Percentiles rank a stretch among this genome's conserved stretches.
These are phyloP conservation scores for Gomphus bonarii DNA, from an alignment of 1,284 basidiomycete species.

Conservation along the genomic window DNA sequence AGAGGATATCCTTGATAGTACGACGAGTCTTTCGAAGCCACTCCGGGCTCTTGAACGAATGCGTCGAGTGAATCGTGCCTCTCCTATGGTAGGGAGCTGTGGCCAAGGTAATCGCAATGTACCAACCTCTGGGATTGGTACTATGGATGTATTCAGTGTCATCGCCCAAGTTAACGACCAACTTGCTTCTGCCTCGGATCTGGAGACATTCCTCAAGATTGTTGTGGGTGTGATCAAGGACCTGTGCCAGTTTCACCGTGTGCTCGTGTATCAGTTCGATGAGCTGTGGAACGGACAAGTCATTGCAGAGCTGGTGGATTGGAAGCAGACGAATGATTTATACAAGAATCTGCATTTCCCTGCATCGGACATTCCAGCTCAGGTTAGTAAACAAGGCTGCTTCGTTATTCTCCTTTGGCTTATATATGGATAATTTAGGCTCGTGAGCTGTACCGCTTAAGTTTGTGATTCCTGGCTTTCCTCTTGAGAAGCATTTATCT, in stretches of 20 bases:
- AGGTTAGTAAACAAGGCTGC: constrained; percentile 19
- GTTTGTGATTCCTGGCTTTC: constrained; percentile 11
- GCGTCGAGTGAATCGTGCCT: constrained; percentile 33
- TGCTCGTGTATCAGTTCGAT: constrained; percentile 84
- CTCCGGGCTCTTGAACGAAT: constrained; percentile 66
- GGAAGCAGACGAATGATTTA: constrained; percentile 71
- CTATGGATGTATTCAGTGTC: constrained; percentile 76
- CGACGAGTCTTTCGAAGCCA: constrained; percentile 64
- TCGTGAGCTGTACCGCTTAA: constrained; percentile 41
- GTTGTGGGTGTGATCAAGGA: constrained; percentile 78
- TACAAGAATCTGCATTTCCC: constrained; percentile 70
- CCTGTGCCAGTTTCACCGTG: constrained; percentile 74
- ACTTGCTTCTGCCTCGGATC: constrained; percentile 57
- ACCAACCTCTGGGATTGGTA: constrained; percentile 37
- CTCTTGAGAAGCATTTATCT: background rate
- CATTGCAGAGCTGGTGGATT: constrained; percentile 78
- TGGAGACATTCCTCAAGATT: constrained; percentile 69
- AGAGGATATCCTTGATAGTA: constrained; percentile 66
- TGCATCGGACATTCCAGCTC: constrained; percentile 42
- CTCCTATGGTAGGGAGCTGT: background rate
- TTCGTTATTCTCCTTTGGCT: background rate
- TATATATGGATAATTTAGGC: constrained; percentile 20
- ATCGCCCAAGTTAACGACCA: constrained; percentile 83
- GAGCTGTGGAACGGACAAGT: constrained; percentile 68
- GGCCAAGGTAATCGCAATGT: constrained; percentile 13